These are phyloP conservation scores for Saccharomycopsis hybrid DNA, from an alignment of 1,139 yeast species.

Conservation along the genomic window DNA sequence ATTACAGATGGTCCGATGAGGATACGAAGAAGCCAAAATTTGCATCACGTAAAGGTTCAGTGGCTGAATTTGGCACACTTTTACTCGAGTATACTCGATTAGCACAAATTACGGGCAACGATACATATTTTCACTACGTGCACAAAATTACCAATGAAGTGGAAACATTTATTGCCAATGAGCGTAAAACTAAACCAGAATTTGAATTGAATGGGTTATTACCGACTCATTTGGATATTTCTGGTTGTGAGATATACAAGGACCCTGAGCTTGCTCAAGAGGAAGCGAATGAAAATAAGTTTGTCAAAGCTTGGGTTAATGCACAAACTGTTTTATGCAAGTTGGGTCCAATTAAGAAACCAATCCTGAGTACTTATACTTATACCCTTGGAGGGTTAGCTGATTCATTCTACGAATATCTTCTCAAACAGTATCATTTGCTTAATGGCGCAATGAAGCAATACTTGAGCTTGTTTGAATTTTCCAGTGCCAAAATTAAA, in stretches of 20 bases:
- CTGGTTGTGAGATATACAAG: conserved; percentile 39
- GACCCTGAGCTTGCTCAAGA: conserved; percentile 27
- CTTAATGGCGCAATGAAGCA: conserved; percentile 35
- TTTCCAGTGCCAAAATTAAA: conserved; percentile 35
- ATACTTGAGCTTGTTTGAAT: conserved; percentile 32
- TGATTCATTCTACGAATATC: conserved; percentile 65
- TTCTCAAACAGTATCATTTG: conserved; percentile 50
- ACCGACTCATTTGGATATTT: conserved; percentile 40
- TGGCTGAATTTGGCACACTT: conserved; percentile 65
- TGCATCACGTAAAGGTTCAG: conserved; percentile 43
- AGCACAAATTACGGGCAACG: conserved; percentile 59
- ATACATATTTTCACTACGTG: conserved; percentile 40
- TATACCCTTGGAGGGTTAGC: conserved; percentile 53
- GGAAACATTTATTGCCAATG: conserved; percentile 30
- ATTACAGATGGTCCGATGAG: conserved; percentile 48
- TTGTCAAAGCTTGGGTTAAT: not conserved
- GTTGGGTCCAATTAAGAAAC: too few species aligned
- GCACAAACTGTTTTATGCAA: conserved; percentile 8
- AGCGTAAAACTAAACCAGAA: conserved; percentile 19
- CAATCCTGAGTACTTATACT: conserved; percentile 18
- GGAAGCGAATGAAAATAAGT: conserved; percentile 23
- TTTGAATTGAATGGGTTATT: conserved; percentile 35
- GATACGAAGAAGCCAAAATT: conserved; percentile 40
- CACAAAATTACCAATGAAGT: conserved; percentile 38
- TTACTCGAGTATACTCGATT: conserved; percentile 65